Evolutionary conservation across 768 basidiomycete species (phyloP), one percentile per base, ranked within the genome.

Genomic region (Pleurotus eryngii): DNA sequence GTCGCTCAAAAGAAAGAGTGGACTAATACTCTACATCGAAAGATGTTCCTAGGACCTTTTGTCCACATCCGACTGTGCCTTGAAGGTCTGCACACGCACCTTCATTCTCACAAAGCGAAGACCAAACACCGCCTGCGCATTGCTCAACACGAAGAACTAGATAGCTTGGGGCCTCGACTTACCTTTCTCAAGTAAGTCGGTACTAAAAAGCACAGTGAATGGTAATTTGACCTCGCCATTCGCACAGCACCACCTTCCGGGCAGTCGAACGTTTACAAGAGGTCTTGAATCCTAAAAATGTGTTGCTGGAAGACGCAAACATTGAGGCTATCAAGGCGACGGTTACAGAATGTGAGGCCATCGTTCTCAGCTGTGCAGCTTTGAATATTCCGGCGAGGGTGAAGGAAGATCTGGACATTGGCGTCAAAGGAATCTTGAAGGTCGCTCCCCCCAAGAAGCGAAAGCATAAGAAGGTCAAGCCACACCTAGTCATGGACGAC

Each of bases 41-140:
- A 64, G 0, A 64, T 76, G 12, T 79, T 75, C 61, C 63, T 70
- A 5, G 71, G 72, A 1, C 70, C 71, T 42, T 65, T 81, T 6
- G 76, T 79, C 1, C 74, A 71, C 50, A 60, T 81, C 26, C 64
- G 79, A 2, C 59, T 76, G 2, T 78, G 73, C 59, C 68, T 81
- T 26, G 74, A 81, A 47, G 54, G 64, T n/a, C 62, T 67, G 18
- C 63, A 71, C 9, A 38, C 61, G 1, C 24, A 66, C 17, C 60
- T 70, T 6, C 40, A 64, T 39, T 49, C 63, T 15, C 59, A 64
- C 49, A 79, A 79, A 65, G 57, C 17, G 5, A 61, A 63, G 18
- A 62, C 65, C 2, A 79, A 73, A 53, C 64, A 67, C 42, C 65
- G 64, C 15, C 49, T 74, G 11, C 62, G 26, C 3, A 55, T 60